These are phyloP conservation scores for Cokeromyces recurvatus DNA, from an alignment of 371 early-diverging fungal genomes.

Conservation along the genomic window DNA sequence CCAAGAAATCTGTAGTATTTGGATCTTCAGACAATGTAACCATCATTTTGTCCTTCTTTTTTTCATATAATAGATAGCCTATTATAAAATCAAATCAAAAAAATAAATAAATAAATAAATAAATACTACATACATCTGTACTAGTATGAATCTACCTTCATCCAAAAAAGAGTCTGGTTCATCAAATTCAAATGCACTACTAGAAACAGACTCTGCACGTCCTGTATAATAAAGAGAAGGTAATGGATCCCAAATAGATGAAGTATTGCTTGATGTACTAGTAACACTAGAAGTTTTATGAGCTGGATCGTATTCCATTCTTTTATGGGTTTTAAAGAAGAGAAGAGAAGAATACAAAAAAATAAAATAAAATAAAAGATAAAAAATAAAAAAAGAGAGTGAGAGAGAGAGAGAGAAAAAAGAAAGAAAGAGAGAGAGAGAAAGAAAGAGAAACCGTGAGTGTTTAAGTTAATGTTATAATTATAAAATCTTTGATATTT, in stretches of 20 bases:
- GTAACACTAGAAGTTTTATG: constrained; percentile 27
- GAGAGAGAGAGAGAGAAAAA: constrained; percentile 2
- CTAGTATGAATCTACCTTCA: constrained; percentile 14
- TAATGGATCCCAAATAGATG: constrained; percentile 19
- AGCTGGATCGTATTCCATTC: constrained; percentile 24
- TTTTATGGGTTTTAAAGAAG: neutral
- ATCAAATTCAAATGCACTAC: constrained; percentile 15
- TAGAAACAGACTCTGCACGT: constrained; percentile 14
- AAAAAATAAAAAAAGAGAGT: constrained; percentile 4
- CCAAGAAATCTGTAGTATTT: too few relatives aligned
- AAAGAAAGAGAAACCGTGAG: too few relatives aligned
- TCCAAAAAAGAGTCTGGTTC: constrained; percentile 13
- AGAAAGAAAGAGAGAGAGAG: constrained; percentile 3
- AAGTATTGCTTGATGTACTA: constrained; percentile 13
- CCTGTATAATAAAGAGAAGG: constrained; percentile 26
- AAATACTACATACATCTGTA: neutral
- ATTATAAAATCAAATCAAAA: too few relatives aligned
- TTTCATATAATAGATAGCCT: too few relatives aligned
- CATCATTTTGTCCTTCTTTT: too few relatives aligned
- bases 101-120: too few relatives aligned
- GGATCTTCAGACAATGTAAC: too few relatives aligned
- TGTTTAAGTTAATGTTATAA: too few relatives aligned
- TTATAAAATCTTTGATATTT: constrained; percentile 3
- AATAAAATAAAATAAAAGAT: neutral
- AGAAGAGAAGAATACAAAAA: neutral